Evolutionary conservation across 345 rosid genomes (phyloP).

Genomic region (Noccaea caerulescens): DNA sequence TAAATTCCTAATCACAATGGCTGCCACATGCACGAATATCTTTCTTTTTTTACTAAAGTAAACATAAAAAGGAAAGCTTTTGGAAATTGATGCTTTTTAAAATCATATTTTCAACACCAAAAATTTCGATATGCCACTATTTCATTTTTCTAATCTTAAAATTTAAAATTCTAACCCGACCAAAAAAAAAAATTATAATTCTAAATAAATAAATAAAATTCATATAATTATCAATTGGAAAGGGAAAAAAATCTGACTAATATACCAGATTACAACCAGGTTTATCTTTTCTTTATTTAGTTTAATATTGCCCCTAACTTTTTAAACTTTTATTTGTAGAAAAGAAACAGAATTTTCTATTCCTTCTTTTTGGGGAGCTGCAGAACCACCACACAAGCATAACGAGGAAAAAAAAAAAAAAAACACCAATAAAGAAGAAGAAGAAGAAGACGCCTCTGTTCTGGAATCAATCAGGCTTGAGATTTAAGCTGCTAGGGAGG

Average conservation of each 20-base stretch:
- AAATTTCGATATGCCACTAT: not conserved
- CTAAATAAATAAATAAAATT: no score
- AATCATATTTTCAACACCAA: not conserved
- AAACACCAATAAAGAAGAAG: constrained; percentile 21
- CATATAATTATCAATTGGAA: not conserved
- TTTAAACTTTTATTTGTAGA: not conserved
- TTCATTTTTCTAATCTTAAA: not conserved
- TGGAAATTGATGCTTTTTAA: not conserved
- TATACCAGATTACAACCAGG: not conserved
- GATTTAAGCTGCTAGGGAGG: constrained; percentile 27
- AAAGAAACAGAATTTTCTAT: constrained; percentile 31
- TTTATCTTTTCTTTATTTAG: not conserved
- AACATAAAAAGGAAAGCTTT: not conserved
- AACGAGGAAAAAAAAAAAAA: constrained; percentile 5
- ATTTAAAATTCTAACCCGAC: not conserved
- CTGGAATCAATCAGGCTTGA: constrained; percentile 18
- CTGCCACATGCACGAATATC: constrained; percentile 36
- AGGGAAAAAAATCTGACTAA: not conserved
- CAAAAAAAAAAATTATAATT: not conserved
- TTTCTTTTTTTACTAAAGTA: constrained; percentile 13
- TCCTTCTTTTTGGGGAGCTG: constrained; percentile 40
- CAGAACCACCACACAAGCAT: constrained; percentile 46
- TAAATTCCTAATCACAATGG: constrained; percentile 17
- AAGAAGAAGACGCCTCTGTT: constrained; percentile 18
- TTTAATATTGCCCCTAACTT: not conserved